Evolutionary conservation across 768 basidiomycete species (phyloP), one percentile per base, ranked within the genome.

Genomic region (Crepidotus variabilis): DNA sequence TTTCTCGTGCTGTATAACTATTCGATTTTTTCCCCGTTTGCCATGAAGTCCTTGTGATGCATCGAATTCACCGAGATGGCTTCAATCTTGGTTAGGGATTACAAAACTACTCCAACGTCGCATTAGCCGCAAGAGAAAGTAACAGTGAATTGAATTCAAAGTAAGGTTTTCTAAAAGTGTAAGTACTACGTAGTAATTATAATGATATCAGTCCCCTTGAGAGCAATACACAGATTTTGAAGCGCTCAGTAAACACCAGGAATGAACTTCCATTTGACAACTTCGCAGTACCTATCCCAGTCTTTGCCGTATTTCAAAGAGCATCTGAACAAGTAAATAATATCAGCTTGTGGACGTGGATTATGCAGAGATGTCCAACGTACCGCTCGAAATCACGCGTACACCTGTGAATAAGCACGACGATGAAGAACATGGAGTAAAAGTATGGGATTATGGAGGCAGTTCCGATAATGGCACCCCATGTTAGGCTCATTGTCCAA

Each of bases 371-470:
- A 23, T 23, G 13, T 49, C 34, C 47, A 10, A 66, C 80, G 52
- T 57, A 91, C 79, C 95, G 81, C 71, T 95, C 96, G 71, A 98
- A 97, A 79, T 99, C 97, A 52, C 97, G 86, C 0, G 88, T 83
- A 64, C 88, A 91, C 34, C 97, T 85, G 67, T 98, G 97, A 39
- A 93, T 78, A 54, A 99, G 84, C 20, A 98, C 95, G 47, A 82
- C 82, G 66, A 96, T 87, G 79, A 98, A 98, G 82, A 98, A 99
- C 50, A 94, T 78, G 11, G 93, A 93, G 74, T 98, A 98, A 75
- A 92, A 99, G 75, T 95, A 95, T 0, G 94, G 94, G 67, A 98
- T 96, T 50, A 88, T 81, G 28, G 87, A 86, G 14, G 86, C 80
- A 3, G 81, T 74, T 22, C 92, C 90, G 50, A 91, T 83, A 68